Base-by-base conservation (phyloP, 2,329 filamentous ascomycete species). In the Pleomassaria siparia region DNA sequence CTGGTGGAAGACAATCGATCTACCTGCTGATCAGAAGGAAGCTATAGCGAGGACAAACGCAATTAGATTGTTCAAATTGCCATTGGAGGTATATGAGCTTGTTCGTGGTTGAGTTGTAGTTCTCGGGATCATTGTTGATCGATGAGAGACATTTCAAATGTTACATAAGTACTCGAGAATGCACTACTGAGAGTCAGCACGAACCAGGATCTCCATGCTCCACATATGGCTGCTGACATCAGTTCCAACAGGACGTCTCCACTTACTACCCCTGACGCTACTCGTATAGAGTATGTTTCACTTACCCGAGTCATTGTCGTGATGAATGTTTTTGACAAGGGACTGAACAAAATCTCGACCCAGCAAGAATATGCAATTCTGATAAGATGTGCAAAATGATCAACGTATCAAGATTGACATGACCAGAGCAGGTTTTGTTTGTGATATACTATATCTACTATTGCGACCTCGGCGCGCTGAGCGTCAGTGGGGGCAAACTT, bases 401-500 rank as follows among this genome's bases (percentile, higher is more conserved):
- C 4, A 43, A 7, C 5, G n/a, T 11, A 28, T 15, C 16, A 9
- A 40, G 24, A n/a, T 16, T 7, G n/a, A 16, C 20, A 13, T 22
- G 6, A 13, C 13, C 35, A 37, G 12, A 24, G 9, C 12, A 37
- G 18, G 24, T 21, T 4, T 15, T 22, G 6, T 37, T 22, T 10
- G 33, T 32, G 3, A 40, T 45, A n/a, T 15, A 33, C 7, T 39
- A 15, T 51, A 56, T 46, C 48, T 51, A 56, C 10, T 30, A 20
- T 12, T 64, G 60, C 9, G 61, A 63, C 39, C 58, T 52, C 6
- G 61, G 50, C 35, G 56, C 59, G 32, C 64, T 64, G 26, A 80
- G 53, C 30, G 71, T 73, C 54, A 80, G 59, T 10, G 75, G 64
- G 40, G 72, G 73, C 22, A 73, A 67, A 22, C 72, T 71, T 1